phyloP scores from a whole-genome alignment of 2,329 filamentous ascomycete species.

The Sporothrix phasma region DNA sequence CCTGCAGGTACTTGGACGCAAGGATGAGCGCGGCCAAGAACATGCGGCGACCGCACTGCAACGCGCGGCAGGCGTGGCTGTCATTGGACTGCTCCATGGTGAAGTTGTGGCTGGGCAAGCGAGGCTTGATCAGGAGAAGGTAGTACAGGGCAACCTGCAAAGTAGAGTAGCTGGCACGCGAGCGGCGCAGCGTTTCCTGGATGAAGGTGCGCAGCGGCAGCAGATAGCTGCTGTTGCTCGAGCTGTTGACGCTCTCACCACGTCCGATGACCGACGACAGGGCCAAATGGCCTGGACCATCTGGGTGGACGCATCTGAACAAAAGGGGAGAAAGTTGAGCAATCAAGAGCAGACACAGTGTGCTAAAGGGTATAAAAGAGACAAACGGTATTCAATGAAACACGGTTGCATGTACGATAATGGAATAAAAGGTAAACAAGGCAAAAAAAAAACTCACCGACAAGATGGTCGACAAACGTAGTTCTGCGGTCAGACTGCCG shows the following conservation, averaged over 20 bases:
- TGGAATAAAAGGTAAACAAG: neutral
- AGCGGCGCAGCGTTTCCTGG: conserved; percentile 89
- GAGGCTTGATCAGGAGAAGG: conserved; percentile 83
- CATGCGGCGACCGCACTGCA: conserved; percentile 96
- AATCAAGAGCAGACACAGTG: neutral
- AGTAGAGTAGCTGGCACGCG: conserved; percentile 93
- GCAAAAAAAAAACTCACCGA: conserved; percentile 59
- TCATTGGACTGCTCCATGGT: conserved; percentile 76
- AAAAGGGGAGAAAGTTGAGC: conserved; percentile 22
- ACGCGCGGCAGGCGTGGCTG: conserved; percentile 60
- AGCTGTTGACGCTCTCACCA: conserved; percentile 40
- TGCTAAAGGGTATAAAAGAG: neutral
- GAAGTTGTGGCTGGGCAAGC: conserved; percentile 74
- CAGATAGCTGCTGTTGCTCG: conserved; percentile 35
- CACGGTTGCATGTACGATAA: neutral
- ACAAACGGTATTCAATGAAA: neutral
- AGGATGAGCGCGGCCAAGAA: conserved; percentile 90
- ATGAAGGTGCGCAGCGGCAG: conserved; percentile 91
- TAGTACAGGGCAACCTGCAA: conserved; percentile 96
- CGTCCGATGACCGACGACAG: conserved; percentile 71
- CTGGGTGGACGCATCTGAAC: conserved; percentile 85
- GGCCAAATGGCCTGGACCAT: conserved; percentile 98
- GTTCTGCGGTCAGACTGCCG: conserved; percentile 87
- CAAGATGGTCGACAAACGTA: conserved; percentile 91
- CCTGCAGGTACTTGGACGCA: conserved; percentile 95